Conservation (phyloP, 2,329 filamentous ascomycete genomes). For the Phyllosticta citrichinensis region DNA sequence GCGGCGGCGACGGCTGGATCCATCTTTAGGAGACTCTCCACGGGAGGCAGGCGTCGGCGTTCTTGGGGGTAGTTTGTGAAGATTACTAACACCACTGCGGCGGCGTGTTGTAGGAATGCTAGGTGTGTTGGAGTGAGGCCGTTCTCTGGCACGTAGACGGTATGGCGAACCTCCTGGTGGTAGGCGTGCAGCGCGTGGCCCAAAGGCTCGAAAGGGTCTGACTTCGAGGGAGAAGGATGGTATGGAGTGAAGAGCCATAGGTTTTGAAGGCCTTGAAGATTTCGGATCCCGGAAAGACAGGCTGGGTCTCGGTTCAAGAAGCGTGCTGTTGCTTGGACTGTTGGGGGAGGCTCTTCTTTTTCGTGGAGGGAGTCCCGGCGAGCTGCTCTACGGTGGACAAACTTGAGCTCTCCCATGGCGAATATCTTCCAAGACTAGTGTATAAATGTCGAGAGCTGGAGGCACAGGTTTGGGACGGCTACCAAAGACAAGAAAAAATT, state of each 20-base stretch:
- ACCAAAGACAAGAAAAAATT: not conserved
- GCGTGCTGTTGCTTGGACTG: conserved; percentile 17
- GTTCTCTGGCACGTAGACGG: conserved; percentile 56
- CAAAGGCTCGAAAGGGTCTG: conserved; percentile 63
- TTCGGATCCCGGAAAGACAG: conserved; percentile 1
- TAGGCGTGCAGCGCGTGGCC: conserved; percentile 52
- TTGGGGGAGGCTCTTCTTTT: conserved; percentile 12
- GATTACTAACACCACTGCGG: conserved; percentile 49
- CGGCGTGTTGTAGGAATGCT: conserved; percentile 51
- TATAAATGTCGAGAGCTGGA: too few species aligned
- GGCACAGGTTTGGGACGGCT: not conserved
- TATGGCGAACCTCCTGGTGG: conserved; percentile 56
- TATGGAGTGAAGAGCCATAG: conserved; percentile 43
- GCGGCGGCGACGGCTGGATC: not conserved
- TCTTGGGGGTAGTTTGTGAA: not conserved
- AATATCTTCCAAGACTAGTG: too few species aligned
- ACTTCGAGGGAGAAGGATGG: conserved; percentile 47
- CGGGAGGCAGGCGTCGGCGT: not conserved
- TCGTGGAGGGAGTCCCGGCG: not conserved
- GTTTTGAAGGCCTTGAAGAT: conserved; percentile 9
- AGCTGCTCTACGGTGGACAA: conserved; percentile 10
- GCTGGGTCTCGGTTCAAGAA: conserved; percentile 3
- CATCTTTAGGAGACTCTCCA: not conserved
- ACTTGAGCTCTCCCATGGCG: conserved; percentile 20
- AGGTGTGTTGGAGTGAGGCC: conserved; percentile 56